Percentiles rank a stretch among this genome's conserved stretches.
Evolutionary conservation across 106 monocot genomes (phyloP).

Genomic region (Allium fistulosum): DNA sequence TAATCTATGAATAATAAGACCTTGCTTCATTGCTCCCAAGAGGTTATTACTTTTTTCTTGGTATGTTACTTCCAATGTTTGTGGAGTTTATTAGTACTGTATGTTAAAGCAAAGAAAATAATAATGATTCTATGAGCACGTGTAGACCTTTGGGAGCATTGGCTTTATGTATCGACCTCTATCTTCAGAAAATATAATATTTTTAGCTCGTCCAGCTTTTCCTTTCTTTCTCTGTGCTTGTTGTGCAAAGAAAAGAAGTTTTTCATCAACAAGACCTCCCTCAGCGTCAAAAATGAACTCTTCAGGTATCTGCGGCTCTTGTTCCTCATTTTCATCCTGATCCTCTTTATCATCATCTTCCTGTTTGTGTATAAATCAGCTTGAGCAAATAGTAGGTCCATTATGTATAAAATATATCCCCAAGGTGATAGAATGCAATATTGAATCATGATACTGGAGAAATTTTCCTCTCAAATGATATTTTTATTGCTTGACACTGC

Average conservation of each 20-base stretch:
- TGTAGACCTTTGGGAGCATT: slow-evolving; percentile 93
- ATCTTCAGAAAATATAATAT: slow-evolving; percentile 96
- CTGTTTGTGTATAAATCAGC: slow-evolving; percentile 13
- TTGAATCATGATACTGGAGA: too few relatives aligned
- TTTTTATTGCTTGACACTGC: too few relatives aligned
- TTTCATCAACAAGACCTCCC: slow-evolving; percentile 92
- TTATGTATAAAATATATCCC: too few relatives aligned
- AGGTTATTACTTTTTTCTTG: too few relatives aligned
- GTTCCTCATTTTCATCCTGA: slow-evolving; percentile 72
- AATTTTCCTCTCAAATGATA: too few relatives aligned
- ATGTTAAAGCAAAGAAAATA: too few relatives aligned
- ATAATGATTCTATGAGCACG: background rate
- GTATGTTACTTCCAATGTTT: too few relatives aligned
- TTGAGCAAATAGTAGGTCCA: too few relatives aligned
- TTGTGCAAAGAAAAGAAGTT: slow-evolving; percentile 93
- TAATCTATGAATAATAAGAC: too few relatives aligned
- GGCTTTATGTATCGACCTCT: slow-evolving; percentile 95
- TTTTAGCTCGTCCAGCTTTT: slow-evolving; percentile 96
- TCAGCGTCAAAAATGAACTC: slow-evolving; percentile 99
- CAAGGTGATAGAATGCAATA: too few relatives aligned
- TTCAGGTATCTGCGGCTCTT: slow-evolving; percentile 86
- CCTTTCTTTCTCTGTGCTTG: slow-evolving; percentile 87
- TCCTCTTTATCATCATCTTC: slow-evolving; percentile 61
- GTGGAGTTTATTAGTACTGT: too few relatives aligned
- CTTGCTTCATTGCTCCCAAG: too few relatives aligned